Percentiles rank a stretch among this genome's conserved stretches.
phyloP scores from a whole-genome alignment of 2,329 filamentous ascomycete species.

The Pseudopyricularia javanii region DNA sequence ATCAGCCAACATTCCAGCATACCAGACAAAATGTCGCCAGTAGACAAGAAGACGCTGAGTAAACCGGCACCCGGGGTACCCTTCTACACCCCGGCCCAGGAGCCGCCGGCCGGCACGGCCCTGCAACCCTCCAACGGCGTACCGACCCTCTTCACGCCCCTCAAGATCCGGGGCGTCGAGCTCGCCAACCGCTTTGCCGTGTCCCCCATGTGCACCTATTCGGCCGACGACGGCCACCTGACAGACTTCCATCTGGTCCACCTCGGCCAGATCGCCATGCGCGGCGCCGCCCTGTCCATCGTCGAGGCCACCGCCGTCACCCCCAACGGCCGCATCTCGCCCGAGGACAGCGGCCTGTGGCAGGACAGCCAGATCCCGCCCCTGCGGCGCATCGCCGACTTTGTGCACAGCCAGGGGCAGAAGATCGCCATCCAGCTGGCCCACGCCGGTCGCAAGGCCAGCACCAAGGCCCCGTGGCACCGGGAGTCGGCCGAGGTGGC shows the following conservation, averaged over 20 bases:
- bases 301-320: conserved; percentile 70
- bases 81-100: conserved; percentile 42
- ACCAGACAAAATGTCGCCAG: background rate
- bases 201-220: conserved; percentile 51
- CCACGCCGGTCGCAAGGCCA: conserved; percentile 65
- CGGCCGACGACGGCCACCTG: conserved; percentile 49
- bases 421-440: conserved; percentile 69
- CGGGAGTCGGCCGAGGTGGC: conserved; percentile 37
- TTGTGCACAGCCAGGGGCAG: conserved; percentile 66
- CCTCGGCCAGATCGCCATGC: conserved; percentile 63
- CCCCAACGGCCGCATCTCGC: conserved; percentile 70
- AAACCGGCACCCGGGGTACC: conserved; percentile 30
- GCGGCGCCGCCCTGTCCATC: conserved; percentile 62
- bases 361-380: conserved; percentile 69
- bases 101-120: conserved; percentile 36
- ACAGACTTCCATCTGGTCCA: conserved; percentile 77
- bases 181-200: conserved; percentile 46
- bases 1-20: background rate
- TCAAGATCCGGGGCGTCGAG: conserved; percentile 38
- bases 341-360: conserved; percentile 72
- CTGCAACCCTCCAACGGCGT: conserved; percentile 17
- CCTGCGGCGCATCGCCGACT: conserved; percentile 60
- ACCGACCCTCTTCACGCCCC: conserved; percentile 43
- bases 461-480: conserved; percentile 53
- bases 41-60: conserved; percentile 15